Evolutionary conservation across 495 filamentous ascomycete species (phyloP).

Genomic region (Xylaria telfairii): DNA sequence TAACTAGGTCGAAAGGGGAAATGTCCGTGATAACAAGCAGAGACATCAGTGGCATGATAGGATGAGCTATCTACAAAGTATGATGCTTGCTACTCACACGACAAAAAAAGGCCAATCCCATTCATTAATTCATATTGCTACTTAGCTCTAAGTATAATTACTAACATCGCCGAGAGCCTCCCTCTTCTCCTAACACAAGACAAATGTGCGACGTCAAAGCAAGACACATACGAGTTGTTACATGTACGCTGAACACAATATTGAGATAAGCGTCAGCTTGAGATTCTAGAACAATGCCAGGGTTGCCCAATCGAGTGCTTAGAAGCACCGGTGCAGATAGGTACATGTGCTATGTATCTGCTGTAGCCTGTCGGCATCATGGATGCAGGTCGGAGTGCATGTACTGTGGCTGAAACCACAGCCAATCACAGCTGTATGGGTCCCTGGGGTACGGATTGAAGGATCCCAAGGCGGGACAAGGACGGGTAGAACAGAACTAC

Average conservation of each 20-base stretch:
- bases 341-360: not conserved
- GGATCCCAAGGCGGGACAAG: not conserved
- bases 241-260: too few species aligned
- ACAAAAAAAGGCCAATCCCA: not conserved
- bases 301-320: not conserved
- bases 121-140: not conserved
- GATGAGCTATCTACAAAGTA: not conserved
- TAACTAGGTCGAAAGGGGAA: slow-evolving; percentile 10
- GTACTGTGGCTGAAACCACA: slow-evolving; percentile 10
- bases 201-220: not conserved
- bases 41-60: not conserved
- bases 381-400: slow-evolving; percentile 7
- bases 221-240: too few species aligned
- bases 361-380: not conserved
- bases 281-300: slow-evolving; percentile 18
- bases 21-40: slow-evolving; percentile 10
- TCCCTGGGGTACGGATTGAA: not conserved
- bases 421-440: slow-evolving; percentile 9
- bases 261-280: slow-evolving; percentile 4
- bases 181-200: not conserved
- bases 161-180: too few species aligned
- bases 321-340: not conserved
- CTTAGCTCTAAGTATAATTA: too few species aligned
- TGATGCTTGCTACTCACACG: not conserved
- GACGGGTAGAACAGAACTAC: not conserved